These are phyloP conservation scores for Nephromyces sp. DNA, from an alignment of 169 alveolate genomes.

Conservation along the genomic window DNA sequence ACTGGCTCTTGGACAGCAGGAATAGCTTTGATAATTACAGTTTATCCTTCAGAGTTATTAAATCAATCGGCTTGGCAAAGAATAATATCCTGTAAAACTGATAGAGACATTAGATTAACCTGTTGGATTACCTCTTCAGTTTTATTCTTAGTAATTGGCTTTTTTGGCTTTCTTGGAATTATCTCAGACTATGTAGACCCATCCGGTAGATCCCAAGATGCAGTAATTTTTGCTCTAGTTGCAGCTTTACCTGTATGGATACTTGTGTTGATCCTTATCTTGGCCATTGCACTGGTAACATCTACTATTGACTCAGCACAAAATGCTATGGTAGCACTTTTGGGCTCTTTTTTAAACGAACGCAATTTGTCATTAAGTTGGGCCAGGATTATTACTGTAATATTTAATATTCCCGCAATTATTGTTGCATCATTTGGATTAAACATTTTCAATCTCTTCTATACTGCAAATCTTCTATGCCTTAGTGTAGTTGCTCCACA, in stretches of 20 bases:
- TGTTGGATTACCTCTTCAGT: slow-evolving; percentile 1
- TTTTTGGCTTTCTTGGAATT: slow-evolving; percentile 15
- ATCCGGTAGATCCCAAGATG: background rate
- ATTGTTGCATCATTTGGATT: slow-evolving; percentile 3
- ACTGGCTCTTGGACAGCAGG: background rate
- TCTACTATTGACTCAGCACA: slow-evolving; percentile 33
- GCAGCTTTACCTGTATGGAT: background rate
- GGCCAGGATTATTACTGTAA: slow-evolving; percentile 17
- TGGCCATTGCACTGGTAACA: slow-evolving; percentile 30
- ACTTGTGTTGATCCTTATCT: slow-evolving; percentile 10
- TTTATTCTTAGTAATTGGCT: slow-evolving; percentile 1
- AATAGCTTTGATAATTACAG: slow-evolving; percentile 9
- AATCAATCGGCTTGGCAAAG: slow-evolving; percentile 40
- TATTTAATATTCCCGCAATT: slow-evolving; percentile 23
- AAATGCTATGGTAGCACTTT: slow-evolving; percentile 15
- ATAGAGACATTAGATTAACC: slow-evolving; percentile 6
- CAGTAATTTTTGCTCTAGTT: slow-evolving; percentile 7
- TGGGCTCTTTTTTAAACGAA: slow-evolving; percentile 7
- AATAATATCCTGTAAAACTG: slow-evolving; percentile 6
- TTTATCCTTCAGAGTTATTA: slow-evolving; percentile 14
- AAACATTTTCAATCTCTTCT: background rate
- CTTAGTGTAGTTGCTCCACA: slow-evolving; percentile 17
- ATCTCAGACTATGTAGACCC: background rate
- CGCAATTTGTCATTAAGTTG: slow-evolving; percentile 8
- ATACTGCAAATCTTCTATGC: slow-evolving; percentile 19